Evolutionary conservation across 2,329 filamentous ascomycete genomes (phyloP).

Genomic region (Aspergillus novoparasiticus): DNA sequence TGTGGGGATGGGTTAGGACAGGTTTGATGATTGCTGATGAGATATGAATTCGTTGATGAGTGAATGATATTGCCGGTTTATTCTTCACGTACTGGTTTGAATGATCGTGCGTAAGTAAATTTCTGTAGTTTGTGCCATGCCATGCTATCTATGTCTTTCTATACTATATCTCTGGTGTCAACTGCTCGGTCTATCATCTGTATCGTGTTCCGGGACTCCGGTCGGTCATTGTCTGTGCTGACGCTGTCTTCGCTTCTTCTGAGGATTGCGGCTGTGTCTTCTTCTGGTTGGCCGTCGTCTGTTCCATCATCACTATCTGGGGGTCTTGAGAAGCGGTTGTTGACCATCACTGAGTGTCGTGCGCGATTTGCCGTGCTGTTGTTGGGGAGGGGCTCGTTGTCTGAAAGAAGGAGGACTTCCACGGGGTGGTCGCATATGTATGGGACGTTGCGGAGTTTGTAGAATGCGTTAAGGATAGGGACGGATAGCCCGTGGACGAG

Average conservation of each 20-base stretch:
- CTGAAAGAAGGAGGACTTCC: slow-evolving; percentile 35
- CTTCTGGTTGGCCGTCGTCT: slow-evolving; percentile 13
- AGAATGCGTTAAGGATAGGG: slow-evolving; percentile 36
- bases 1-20: too few relatives aligned
- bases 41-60: slow-evolving; percentile 10
- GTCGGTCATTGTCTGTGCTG: not conserved
- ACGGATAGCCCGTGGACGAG: slow-evolving; percentile 44
- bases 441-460: slow-evolving; percentile 32
- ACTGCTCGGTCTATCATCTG: slow-evolving; percentile 7
- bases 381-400: slow-evolving; percentile 39
- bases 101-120: not conserved
- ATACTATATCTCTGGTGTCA: slow-evolving; percentile 16
- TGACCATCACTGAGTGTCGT: slow-evolving; percentile 35
- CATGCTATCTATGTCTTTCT: not conserved
- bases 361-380: slow-evolving; percentile 33
- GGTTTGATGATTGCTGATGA: not conserved
- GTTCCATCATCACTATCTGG: slow-evolving; percentile 11
- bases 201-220: not conserved
- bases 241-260: slow-evolving; percentile 15
- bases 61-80: slow-evolving; percentile 6
- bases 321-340: slow-evolving; percentile 38
- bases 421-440: slow-evolving; percentile 37
- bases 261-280: slow-evolving; percentile 15
- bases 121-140: not conserved
- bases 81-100: not conserved